phyloP scores from a whole-genome alignment of 2,329 filamentous ascomycete genomes.

The Talaromyces sp. region DNA sequence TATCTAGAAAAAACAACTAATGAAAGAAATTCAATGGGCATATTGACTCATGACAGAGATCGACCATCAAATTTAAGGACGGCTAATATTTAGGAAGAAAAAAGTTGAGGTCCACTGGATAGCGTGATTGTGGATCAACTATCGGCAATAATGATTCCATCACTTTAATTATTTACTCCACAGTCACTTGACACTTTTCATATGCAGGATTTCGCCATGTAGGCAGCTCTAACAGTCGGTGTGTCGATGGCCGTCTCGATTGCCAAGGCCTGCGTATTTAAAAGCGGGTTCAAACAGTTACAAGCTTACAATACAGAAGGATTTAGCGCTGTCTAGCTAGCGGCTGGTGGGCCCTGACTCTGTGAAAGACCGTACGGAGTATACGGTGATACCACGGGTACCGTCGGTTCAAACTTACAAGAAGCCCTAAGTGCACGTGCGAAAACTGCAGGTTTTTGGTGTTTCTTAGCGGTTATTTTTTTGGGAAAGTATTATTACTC shows the following conservation, averaged over 20 bases:
- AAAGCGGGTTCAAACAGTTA: neutral
- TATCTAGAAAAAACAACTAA: neutral
- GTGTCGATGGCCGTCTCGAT: neutral
- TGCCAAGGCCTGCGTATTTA: neutral
- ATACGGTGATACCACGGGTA: neutral
- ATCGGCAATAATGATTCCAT: neutral
- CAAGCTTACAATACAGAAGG: neutral
- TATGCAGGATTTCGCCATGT: neutral
- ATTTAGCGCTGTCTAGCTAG: neutral
- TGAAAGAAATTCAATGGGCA: neutral
- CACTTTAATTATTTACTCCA: neutral
- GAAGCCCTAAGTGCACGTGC: neutral
- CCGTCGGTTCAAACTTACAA: neutral
- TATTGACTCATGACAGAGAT: neutral
- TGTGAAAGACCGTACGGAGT: too few species aligned
- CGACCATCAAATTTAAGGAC: neutral
- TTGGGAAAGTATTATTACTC: neutral
- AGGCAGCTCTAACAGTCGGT: neutral
- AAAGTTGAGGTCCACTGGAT: neutral
- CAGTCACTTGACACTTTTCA: neutral
- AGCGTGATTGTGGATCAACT: neutral
- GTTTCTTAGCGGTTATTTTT: neutral
- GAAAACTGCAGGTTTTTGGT: neutral
- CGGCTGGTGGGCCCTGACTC: neutral
- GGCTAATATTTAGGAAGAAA: neutral